A percentile compares a stretch with the other conserved stretches of the same genome.
These are phyloP conservation scores for Paramecium octaurelia DNA, from an alignment of 73 alveolate species.

Conservation along the genomic window DNA sequence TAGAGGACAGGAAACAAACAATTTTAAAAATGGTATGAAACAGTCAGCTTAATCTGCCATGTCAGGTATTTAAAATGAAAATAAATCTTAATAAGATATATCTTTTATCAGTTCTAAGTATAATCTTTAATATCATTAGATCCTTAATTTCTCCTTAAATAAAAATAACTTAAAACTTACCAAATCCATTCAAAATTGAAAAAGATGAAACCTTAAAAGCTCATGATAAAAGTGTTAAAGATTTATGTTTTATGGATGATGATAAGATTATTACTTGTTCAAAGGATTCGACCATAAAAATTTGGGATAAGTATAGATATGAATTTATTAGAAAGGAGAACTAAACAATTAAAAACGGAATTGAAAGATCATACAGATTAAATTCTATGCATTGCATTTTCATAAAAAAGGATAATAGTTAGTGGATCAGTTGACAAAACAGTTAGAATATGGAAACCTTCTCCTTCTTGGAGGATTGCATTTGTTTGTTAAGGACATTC, in stretches of 20 bases:
- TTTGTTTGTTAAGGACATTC: background rate
- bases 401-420: background rate
- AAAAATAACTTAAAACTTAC: background rate
- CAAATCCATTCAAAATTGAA: background rate
- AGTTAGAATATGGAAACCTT: conserved; percentile 37
- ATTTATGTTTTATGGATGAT: conserved; percentile 9
- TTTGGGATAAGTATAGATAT: conserved; percentile 29
- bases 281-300: background rate
- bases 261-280: background rate
- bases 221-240: conserved; percentile 44
- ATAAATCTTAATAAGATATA: background rate
- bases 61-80: background rate
- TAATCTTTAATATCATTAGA: background rate
- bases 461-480: background rate
- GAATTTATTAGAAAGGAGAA: background rate
- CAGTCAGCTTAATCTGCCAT: background rate
- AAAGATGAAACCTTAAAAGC: background rate
- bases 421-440: conserved; percentile 36
- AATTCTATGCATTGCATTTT: background rate
- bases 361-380: conserved; percentile 11
- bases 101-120: conserved; percentile 12
- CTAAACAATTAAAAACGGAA: background rate
- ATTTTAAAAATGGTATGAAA: background rate
- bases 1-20: background rate
- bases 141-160: background rate